These are phyloP conservation scores for Talaromyces verruculosus DNA, from an alignment of 2,329 filamentous ascomycete species.

Conservation along the genomic window DNA sequence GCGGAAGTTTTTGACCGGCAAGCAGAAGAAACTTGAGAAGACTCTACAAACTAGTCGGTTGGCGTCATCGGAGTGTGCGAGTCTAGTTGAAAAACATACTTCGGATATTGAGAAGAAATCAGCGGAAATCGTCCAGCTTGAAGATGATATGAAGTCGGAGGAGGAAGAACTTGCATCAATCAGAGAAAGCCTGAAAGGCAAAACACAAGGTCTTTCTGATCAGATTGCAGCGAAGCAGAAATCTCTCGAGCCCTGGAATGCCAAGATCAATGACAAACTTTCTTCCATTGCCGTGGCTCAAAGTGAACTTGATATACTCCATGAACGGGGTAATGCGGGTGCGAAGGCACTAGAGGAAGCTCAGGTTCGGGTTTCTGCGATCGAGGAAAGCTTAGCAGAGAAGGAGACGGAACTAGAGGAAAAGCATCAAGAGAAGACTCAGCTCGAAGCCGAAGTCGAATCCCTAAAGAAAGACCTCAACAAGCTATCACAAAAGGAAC, in stretches of 20 bases:
- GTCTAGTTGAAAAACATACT: slow-evolving; percentile 73
- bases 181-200: slow-evolving; percentile 84
- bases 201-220: slow-evolving; percentile 92
- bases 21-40: slow-evolving; percentile 94
- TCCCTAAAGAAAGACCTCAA: slow-evolving; percentile 71
- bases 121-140: slow-evolving; percentile 72
- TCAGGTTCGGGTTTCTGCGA: slow-evolving; percentile 71
- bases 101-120: slow-evolving; percentile 75
- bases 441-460: slow-evolving; percentile 71
- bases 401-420: slow-evolving; percentile 75
- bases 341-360: slow-evolving; percentile 80
- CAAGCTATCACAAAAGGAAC: slow-evolving; percentile 73
- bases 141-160: slow-evolving; percentile 72
- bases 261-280: slow-evolving; percentile 94
- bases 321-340: slow-evolving; percentile 84
- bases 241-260: slow-evolving; percentile 91
- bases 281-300: slow-evolving; percentile 92
- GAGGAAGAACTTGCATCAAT: slow-evolving; percentile 81
- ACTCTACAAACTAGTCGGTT: slow-evolving; percentile 74
- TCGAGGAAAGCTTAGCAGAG: slow-evolving; percentile 67
- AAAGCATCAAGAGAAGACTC: slow-evolving; percentile 69
- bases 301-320: slow-evolving; percentile 87
- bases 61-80: slow-evolving; percentile 70
- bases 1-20: slow-evolving; percentile 85
- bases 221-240: slow-evolving; percentile 91